A percentile compares a stretch with the other conserved stretches of the same genome.
Evolutionary conservation across 768 basidiomycete species (phyloP).

Genomic region (Mycena sanguinolenta): DNA sequence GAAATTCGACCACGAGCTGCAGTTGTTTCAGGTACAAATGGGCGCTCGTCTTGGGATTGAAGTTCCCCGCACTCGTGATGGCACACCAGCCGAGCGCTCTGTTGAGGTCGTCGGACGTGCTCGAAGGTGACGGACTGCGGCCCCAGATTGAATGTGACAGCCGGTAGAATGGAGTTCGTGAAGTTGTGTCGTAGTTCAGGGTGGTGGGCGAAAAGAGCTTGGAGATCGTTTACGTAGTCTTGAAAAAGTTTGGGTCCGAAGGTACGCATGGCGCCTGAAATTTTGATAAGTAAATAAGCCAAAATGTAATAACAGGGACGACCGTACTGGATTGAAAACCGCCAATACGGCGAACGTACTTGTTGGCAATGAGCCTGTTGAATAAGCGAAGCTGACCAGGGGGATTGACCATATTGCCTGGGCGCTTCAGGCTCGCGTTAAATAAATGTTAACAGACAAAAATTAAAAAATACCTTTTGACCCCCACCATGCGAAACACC

Average conservation of each 20-base stretch:
- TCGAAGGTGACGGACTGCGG: background rate
- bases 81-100: conserved; percentile 5
- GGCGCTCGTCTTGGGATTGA: conserved; percentile 8
- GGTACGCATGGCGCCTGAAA: background rate
- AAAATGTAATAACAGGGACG: too few species aligned
- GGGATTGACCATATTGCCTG: too few species aligned
- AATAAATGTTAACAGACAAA: too few species aligned
- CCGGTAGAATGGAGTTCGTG: background rate
- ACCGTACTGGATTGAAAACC: too few species aligned
- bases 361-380: too few species aligned
- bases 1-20: conserved; percentile 36
- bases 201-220: background rate
- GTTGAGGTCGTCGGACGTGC: background rate
- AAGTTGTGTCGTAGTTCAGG: background rate
- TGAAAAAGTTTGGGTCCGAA: background rate
- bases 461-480: too few species aligned
- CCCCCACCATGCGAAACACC: too few species aligned
- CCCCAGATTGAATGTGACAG: background rate
- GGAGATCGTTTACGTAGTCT: background rate
- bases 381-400: too few species aligned
- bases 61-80: conserved; percentile 6
- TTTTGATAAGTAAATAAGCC: too few species aligned
- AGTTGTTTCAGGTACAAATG: conserved; percentile 23
- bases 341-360: too few species aligned
- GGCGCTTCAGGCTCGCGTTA: too few species aligned